Evolutionary conservation across 192 early-diverging fungal species (phyloP), one percentile per base, ranked within the genome.

Genomic region (Spinellus fusiger): DNA sequence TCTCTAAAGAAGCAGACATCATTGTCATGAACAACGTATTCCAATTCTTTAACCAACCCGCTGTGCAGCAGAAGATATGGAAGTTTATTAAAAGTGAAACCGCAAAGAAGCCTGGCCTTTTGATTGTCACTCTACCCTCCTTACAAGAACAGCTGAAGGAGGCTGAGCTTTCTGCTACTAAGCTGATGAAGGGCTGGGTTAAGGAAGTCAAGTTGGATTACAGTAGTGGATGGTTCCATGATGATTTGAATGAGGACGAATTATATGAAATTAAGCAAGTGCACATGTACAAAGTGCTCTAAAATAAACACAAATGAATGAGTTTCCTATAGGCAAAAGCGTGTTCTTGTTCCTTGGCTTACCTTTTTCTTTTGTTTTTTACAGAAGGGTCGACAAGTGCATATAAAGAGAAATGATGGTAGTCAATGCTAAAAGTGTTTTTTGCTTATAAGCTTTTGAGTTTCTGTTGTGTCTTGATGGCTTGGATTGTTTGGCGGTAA

Each of bases 11-110:
- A 10, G 73, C 83, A 12, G 81, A 81, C 49, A 66, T 84, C 13
- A 61, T 84, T 9, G 68, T 84, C 28, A 79, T 84, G 78, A 79
- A 84, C 67, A 84, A 84, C 35, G 82, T 82, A 1, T 84, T 84
- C 62, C 79, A 84, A 48, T 84, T 79, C 67, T 84, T 84, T 48
- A 73, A 62, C 31, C 69, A 75, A 0, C 31, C 72, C 18, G 48
- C 64, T 4, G 55, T 64, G 5, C 78, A 84, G 50, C 76, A 73
- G 49, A 59, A 71, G 22, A 69, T 84, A 18, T 84, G 82, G 82
- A 62, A 73, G 25, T 82, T 68, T 59, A 49, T 83, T 23, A 70
- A 76, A 12, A 61, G 52, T n/a, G 66, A 81, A 15, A 69, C 79
- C 1, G 59, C 35, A 25, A 58, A 73, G 22, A 66, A 71, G 16